phyloP scores from a whole-genome alignment of 1,139 yeast genomes.

The Blastobotrys capitulatus region DNA sequence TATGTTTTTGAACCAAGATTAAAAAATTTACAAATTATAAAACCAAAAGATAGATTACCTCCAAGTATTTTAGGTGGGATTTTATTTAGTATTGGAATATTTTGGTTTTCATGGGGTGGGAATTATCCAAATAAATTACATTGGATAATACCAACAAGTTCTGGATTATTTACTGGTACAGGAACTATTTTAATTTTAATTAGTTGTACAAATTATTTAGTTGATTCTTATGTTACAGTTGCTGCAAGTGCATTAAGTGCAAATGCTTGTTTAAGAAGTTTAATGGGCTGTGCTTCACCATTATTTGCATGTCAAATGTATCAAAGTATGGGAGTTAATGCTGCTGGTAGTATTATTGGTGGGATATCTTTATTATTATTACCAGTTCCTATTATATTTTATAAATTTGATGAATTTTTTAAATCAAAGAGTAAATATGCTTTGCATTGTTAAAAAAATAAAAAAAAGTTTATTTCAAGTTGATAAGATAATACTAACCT shows the following conservation, averaged over 20 bases:
- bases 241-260: conserved; percentile 91
- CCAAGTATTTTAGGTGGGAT: conserved; percentile 66
- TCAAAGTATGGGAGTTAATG: conserved; percentile 59
- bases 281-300: conserved; percentile 69
- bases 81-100: conserved; percentile 64
- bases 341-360: conserved; percentile 77
- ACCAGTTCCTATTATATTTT: conserved; percentile 67
- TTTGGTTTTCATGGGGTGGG: conserved; percentile 86
- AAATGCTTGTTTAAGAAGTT: conserved; percentile 77
- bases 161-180: conserved; percentile 63
- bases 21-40: conserved; percentile 14
- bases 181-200: conserved; percentile 71
- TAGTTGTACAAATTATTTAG: conserved; percentile 68
- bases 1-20: conserved; percentile 28
- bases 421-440: conserved; percentile 5
- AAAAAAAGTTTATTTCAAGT: no score
- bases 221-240: conserved; percentile 66
- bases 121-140: conserved; percentile 58
- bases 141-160: conserved; percentile 76
- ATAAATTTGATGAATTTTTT: conserved; percentile 1
- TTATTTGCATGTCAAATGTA: conserved; percentile 73
- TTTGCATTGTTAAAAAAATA: no score
- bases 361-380: conserved; percentile 54
- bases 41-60: conserved; percentile 74
- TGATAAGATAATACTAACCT: no score